A percentile compares a stretch with the other conserved stretches of the same genome.
Evolutionary conservation across 768 basidiomycete genomes (phyloP).

Genomic region (Lyophyllum atratum): DNA sequence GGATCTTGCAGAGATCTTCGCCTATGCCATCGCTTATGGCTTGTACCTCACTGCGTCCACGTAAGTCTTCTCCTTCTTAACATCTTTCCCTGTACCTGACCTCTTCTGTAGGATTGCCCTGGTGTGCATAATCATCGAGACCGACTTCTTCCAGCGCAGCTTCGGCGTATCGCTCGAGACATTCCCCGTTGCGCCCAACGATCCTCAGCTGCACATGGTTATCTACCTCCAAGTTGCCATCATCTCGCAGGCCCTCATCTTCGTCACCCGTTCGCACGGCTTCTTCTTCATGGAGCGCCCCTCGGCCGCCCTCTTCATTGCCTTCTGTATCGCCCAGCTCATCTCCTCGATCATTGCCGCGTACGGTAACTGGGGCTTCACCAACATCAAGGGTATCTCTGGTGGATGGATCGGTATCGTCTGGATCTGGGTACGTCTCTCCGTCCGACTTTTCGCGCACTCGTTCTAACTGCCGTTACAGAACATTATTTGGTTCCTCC

Average conservation of each 20-base stretch:
- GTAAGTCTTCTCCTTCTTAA: constrained; percentile 45
- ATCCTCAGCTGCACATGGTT: constrained; percentile 82
- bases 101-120: constrained; percentile 60
- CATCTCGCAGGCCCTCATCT: constrained; percentile 98
- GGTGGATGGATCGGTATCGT: constrained; percentile 97
- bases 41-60: constrained; percentile 91
- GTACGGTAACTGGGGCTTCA: constrained; percentile 95
- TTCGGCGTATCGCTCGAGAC: constrained; percentile 69
- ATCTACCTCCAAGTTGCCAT: constrained; percentile 97
- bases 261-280: constrained; percentile 90
- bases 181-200: constrained; percentile 50
- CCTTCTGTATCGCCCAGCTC: constrained; percentile 93
- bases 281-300: constrained; percentile 99
- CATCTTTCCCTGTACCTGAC: constrained; percentile 7
- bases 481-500: constrained; percentile 96
- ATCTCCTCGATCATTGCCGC: constrained; percentile 95
- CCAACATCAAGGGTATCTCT: constrained; percentile 73
- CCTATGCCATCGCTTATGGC: constrained; percentile 94
- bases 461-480: constrained; percentile 31
- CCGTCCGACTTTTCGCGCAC: background rate
- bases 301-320: constrained; percentile 82
- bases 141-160: constrained; percentile 85
- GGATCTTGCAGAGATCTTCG: constrained; percentile 96
- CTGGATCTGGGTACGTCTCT: constrained; percentile 85
- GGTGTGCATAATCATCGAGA: constrained; percentile 82